Conservation (phyloP, 768 basidiomycete genomes). For the Rhizopogon salebrosus region DNA sequence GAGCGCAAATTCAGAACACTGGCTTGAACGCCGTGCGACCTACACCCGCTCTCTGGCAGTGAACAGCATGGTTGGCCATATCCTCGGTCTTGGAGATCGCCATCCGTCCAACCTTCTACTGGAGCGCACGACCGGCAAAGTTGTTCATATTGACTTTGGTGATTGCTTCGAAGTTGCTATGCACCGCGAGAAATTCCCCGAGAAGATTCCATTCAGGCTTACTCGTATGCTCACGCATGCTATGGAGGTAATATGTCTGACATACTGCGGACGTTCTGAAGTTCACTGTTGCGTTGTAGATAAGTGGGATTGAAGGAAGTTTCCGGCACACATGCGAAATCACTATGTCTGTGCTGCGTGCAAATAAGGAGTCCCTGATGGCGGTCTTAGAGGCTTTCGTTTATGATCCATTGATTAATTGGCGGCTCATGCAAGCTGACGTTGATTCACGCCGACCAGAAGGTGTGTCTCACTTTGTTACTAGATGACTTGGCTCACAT, state of each 20-base stretch:
- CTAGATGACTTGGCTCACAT: conserved; percentile 2
- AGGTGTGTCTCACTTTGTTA: conserved; percentile 36
- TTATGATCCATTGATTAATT: conserved; percentile 96
- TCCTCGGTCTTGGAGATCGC: conserved; percentile 94
- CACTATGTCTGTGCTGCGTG: conserved; percentile 94
- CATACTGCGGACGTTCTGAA: not conserved
- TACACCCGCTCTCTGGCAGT: conserved; percentile 95
- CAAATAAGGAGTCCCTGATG: conserved; percentile 98
- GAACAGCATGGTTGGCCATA: conserved; percentile 98
- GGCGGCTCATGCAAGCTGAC: conserved; percentile 87
- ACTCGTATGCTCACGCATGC: conserved; percentile 98
- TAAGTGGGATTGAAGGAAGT: conserved; percentile 96
- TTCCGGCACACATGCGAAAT: conserved; percentile 95
- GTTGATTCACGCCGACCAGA: conserved; percentile 66
- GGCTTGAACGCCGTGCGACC: conserved; percentile 93
- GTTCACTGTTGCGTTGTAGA: conserved; percentile 41
- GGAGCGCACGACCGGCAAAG: conserved; percentile 86
- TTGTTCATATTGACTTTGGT: conserved; percentile 96
- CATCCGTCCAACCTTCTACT: conserved; percentile 95
- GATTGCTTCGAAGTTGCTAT: conserved; percentile 99
- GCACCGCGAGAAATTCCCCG: conserved; percentile 98
- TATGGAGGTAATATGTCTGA: conserved; percentile 71
- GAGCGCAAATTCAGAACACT: conserved; percentile 92
- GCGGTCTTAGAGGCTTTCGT: conserved; percentile 98
- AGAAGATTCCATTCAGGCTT: conserved; percentile 96